A percentile compares a stretch with the other conserved stretches of the same genome.
Conservation (phyloP, 768 basidiomycete species). For the Kwoniella sp. region DNA sequence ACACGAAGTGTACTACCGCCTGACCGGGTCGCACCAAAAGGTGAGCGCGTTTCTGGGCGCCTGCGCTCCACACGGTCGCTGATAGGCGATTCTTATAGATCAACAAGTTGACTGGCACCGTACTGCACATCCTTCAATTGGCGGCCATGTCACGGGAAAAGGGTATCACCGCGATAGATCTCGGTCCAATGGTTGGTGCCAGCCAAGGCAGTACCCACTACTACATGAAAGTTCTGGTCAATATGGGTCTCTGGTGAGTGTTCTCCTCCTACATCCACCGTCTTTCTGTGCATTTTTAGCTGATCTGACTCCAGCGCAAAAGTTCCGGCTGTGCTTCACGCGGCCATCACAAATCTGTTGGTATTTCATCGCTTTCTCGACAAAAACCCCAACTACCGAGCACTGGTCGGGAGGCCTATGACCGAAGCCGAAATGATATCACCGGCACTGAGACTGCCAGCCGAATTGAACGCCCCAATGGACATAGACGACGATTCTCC, state of each 20-base stretch:
- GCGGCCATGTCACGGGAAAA: conserved; percentile 34
- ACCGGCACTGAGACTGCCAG: no score
- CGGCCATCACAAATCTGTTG: conserved; percentile 32
- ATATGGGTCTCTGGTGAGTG: conserved; percentile 31
- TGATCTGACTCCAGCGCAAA: conserved; percentile 27
- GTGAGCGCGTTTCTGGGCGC: conserved; percentile 10
- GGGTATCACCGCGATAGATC: conserved; percentile 41
- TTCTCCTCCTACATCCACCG: background rate
- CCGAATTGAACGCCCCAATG: no score
- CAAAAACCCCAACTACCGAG: conserved; percentile 29
- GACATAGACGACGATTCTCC: background rate
- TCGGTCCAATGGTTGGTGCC: conserved; percentile 36
- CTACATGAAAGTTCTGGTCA: conserved; percentile 35
- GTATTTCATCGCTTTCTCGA: conserved; percentile 34
- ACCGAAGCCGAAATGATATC: background rate
- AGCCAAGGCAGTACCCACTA: conserved; percentile 40
- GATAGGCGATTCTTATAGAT: conserved; percentile 13
- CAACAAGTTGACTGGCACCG: conserved; percentile 24
- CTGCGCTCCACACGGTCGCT: background rate
- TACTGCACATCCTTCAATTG: conserved; percentile 36
- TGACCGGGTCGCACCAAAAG: conserved; percentile 39
- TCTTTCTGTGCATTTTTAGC: no score
- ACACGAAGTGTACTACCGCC: conserved; percentile 36
- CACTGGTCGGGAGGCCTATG: conserved; percentile 18
- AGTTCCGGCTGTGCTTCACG: conserved; percentile 28